These are phyloP conservation scores for Rhizophagus clarus DNA, from an alignment of 192 early-diverging fungal genomes.

Conservation along the genomic window DNA sequence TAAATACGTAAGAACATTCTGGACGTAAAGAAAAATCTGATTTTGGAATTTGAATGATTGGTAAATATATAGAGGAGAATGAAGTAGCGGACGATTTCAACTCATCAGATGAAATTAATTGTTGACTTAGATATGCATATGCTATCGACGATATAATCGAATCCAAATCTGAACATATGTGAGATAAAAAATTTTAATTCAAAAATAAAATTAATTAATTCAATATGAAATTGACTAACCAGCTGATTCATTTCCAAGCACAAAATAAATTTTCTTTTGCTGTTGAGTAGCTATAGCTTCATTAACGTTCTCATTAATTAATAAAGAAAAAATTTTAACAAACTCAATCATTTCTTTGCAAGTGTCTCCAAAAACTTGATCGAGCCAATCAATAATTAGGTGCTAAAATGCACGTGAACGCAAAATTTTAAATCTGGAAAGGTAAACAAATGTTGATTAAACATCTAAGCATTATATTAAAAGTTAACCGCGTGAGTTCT, in stretches of 20 bases:
- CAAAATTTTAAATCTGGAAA: too few species aligned
- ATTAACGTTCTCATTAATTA: neutral
- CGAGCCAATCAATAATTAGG: too few species aligned
- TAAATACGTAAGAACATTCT: conserved; percentile 59
- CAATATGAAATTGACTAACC: conserved; percentile 41
- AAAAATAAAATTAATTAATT: neutral
- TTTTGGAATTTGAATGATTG: conserved; percentile 60
- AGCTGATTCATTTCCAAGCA: conserved; percentile 77
- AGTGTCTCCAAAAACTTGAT: too few species aligned
- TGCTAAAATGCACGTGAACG: too few species aligned
- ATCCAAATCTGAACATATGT: conserved; percentile 62
- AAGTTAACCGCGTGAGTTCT: too few species aligned
- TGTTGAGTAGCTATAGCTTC: neutral
- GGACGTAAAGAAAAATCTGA: conserved; percentile 65
- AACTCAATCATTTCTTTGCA: neutral
- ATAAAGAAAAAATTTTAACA: neutral
- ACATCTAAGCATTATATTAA: too few species aligned
- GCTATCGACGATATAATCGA: conserved; percentile 62
- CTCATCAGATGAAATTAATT: neutral
- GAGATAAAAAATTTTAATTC: neutral
- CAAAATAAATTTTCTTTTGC: conserved; percentile 37
- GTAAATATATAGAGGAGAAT: conserved; percentile 41
- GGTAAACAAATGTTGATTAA: too few species aligned
- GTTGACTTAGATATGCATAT: conserved; percentile 52
- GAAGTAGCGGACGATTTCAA: neutral